Conservation (phyloP, 1,284 basidiomycete genomes). For the Cutaneotrichosporon sp. region DNA sequence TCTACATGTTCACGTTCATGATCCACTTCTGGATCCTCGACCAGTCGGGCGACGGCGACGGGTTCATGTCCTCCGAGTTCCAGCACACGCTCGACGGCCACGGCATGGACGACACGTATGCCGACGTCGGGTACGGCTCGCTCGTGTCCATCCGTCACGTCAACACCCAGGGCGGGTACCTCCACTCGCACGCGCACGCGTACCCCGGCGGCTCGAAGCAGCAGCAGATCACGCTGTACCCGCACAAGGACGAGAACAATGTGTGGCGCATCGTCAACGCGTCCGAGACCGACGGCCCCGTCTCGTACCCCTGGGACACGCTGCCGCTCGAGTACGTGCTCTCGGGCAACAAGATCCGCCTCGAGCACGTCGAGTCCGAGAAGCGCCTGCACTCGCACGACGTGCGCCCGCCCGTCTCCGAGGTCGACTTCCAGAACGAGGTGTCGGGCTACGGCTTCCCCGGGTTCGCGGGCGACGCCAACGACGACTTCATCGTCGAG, state of each 20-base stretch:
- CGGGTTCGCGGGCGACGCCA: slow-evolving; percentile 65
- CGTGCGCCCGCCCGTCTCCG: slow-evolving; percentile 89
- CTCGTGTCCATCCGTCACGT: slow-evolving; percentile 81
- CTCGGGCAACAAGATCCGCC: slow-evolving; percentile 72
- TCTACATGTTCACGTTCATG: slow-evolving; percentile 95
- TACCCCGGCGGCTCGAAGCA: slow-evolving; percentile 86
- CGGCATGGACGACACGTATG: slow-evolving; percentile 88
- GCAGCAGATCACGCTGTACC: slow-evolving; percentile 95
- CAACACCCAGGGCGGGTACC: slow-evolving; percentile 95
- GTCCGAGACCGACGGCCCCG: slow-evolving; percentile 55
- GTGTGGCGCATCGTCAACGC: slow-evolving; percentile 80
- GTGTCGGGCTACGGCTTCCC: slow-evolving; percentile 92
- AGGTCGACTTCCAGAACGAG: slow-evolving; percentile 99
- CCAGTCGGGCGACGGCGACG: slow-evolving; percentile 92
- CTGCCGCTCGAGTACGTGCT: slow-evolving; percentile 66
- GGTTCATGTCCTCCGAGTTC: slow-evolving; percentile 99
- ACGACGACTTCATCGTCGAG: slow-evolving; percentile 95
- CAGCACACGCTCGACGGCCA: slow-evolving; percentile 93
- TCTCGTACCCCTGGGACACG: slow-evolving; percentile 62
- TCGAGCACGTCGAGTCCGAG: slow-evolving; percentile 77
- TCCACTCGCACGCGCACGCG: slow-evolving; percentile 89
- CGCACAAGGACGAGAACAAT: slow-evolving; percentile 92
- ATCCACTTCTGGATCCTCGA: slow-evolving; percentile 89
- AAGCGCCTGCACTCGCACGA: slow-evolving; percentile 95
- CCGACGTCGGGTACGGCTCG: slow-evolving; percentile 89